phyloP scores from a whole-genome alignment of 352 stramenopile species.

The Phytophthora litchii region DNA sequence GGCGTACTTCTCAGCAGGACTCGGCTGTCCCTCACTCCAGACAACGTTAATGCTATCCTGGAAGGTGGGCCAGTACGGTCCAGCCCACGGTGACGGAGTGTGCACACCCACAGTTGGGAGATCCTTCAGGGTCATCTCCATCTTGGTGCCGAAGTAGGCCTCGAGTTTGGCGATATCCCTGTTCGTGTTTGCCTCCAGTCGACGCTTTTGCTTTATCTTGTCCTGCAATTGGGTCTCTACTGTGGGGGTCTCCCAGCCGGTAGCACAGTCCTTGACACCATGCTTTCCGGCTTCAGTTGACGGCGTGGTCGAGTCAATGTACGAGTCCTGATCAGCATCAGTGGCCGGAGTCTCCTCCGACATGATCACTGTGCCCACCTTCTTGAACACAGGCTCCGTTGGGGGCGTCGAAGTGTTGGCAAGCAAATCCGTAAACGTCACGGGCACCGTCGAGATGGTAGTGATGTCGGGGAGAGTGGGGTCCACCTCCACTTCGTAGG shows the following conservation, averaged over 20 bases:
- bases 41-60: conserved; percentile 64
- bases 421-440: conserved; percentile 22
- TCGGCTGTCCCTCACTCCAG: conserved; percentile 13
- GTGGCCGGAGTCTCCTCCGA: conserved; percentile 17
- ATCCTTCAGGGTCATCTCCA: conserved; percentile 29
- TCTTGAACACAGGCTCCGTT: conserved; percentile 21
- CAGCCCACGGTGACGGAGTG: conserved; percentile 42
- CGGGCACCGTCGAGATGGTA: conserved; percentile 24
- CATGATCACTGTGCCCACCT: conserved; percentile 29
- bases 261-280: conserved; percentile 23
- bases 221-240: not conserved
- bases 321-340: conserved; percentile 19
- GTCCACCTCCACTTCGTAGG: conserved; percentile 19
- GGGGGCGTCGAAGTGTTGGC: conserved; percentile 21
- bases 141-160: conserved; percentile 26
- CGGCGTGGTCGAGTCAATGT: conserved; percentile 19
- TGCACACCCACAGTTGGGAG: conserved; percentile 21
- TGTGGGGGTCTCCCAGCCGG: conserved; percentile 20
- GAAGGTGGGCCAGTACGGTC: conserved; percentile 66
- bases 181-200: conserved; percentile 15
- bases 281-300: not conserved
- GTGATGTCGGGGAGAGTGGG: conserved; percentile 34
- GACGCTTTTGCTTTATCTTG: conserved; percentile 18
- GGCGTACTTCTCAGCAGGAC: conserved; percentile 51
- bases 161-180: conserved; percentile 33